Conservation (phyloP, 1,284 basidiomycete species). For the Ceratobasidium sp. region DNA sequence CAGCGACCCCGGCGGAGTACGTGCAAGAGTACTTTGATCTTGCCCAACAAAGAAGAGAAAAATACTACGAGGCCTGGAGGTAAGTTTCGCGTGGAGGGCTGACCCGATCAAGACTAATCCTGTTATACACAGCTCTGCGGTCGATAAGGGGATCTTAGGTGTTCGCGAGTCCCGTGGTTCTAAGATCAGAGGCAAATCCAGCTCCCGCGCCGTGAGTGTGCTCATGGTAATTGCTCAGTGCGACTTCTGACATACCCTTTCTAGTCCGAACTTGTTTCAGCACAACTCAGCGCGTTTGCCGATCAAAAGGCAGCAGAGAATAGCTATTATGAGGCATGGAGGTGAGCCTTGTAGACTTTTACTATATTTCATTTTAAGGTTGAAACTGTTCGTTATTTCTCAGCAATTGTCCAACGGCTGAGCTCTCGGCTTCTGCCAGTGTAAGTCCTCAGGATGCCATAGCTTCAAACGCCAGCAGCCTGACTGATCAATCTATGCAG, state of each 20-base stretch:
- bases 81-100: neutral
- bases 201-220: slow-evolving; percentile 5
- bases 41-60: slow-evolving; percentile 10
- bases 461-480: neutral
- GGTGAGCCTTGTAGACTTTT: neutral
- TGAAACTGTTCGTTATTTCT: too few relatives aligned
- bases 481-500: neutral
- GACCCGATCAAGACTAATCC: neutral
- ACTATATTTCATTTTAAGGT: neutral
- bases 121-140: neutral
- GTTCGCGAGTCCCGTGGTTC: slow-evolving; percentile 14
- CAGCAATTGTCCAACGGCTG: too few relatives aligned
- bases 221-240: neutral
- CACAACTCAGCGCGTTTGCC: slow-evolving; percentile 10
- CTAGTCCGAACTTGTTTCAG: slow-evolving; percentile 14
- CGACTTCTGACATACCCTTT: neutral
- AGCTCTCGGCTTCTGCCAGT: neutral
- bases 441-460: neutral
- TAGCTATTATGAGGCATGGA: slow-evolving; percentile 22
- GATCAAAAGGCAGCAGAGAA: neutral
- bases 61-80: slow-evolving; percentile 25
- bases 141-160: slow-evolving; percentile 6
- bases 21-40: slow-evolving; percentile 21
- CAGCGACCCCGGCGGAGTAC: slow-evolving; percentile 22
- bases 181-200: neutral